Evolutionary conservation across 768 basidiomycete genomes (phyloP), one percentile per base, ranked within the genome.

Genomic region (Boletus vermiculosoides): DNA sequence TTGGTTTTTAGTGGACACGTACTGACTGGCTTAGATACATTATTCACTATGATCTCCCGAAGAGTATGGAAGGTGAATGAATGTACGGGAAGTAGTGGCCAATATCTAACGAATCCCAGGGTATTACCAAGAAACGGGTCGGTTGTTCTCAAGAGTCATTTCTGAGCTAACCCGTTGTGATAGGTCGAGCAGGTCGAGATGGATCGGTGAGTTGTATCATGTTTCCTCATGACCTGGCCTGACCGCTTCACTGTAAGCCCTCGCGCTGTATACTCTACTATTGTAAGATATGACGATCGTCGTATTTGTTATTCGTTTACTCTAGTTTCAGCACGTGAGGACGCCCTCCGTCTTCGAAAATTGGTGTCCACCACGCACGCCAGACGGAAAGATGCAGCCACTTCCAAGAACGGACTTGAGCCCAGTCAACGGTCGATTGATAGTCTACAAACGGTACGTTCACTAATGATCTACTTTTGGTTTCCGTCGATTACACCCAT

Each of bases 91-190:
- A 50, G 23, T 46, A 0, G 22, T 49, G 20, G 7, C 15, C 11
- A 0, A 22, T 46, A 18, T 57, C 47, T 57, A 40, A 70, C 20
- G 12, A 30, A 10, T 40, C 18, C 12, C 46, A 90, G 91, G 90
- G 0, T 94, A 86, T 68, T 94, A 94, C 68, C 92, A 93, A 69
- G 92, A 93, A 71, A 92, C 90, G 60, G 90, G 88, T 85, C 62
- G 23, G 77, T 57, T 11, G 30, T 44, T 23, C 31, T 45, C 20
- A 39, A 25, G 41, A 11, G 18, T 54, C 13, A 9, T 33, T 37
- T 45, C 37, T 22, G 20, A 51, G 15, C 20, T 61, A 23, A 66
- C 16, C n/a, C 39, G 48, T 4, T 59, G 51, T 49, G 46, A 31
- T 54, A 88, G 90, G 90, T 44, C 80, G 91, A 49, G 91, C 88